These are phyloP conservation scores for Ceratocystis eucalypticola DNA, from an alignment of 2,329 filamentous ascomycete genomes.

Conservation along the genomic window DNA sequence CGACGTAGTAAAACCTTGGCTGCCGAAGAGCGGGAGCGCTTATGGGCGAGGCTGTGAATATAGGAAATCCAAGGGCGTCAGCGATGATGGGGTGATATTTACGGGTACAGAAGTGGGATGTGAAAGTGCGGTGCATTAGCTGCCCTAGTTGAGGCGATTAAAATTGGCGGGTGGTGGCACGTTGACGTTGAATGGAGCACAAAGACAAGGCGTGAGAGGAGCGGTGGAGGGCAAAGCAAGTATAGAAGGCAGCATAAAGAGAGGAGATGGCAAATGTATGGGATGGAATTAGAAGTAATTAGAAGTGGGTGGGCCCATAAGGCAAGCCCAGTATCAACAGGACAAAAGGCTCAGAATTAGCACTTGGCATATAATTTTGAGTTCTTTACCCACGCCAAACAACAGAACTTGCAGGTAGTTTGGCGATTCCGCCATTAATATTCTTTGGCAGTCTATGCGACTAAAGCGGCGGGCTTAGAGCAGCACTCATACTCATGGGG, in stretches of 20 bases:
- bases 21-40: conserved; percentile 17
- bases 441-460: neutral
- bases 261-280: neutral
- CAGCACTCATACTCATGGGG: too few relatives aligned
- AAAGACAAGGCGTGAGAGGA: neutral
- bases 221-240: neutral
- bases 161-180: neutral
- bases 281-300: neutral
- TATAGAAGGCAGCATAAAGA: neutral
- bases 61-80: conserved; percentile 11
- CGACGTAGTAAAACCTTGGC: conserved; percentile 17
- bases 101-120: neutral
- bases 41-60: conserved; percentile 10
- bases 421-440: neutral
- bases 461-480: too few relatives aligned
- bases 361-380: neutral
- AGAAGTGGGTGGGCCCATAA: neutral
- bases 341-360: neutral
- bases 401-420: neutral
- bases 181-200: neutral
- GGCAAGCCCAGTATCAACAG: neutral
- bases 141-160: neutral
- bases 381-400: neutral
- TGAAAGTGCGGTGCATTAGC: neutral
- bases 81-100: neutral